Evolutionary conservation across 805 yeast genomes (phyloP).

Genomic region (Zygotorulaspora sp.): DNA sequence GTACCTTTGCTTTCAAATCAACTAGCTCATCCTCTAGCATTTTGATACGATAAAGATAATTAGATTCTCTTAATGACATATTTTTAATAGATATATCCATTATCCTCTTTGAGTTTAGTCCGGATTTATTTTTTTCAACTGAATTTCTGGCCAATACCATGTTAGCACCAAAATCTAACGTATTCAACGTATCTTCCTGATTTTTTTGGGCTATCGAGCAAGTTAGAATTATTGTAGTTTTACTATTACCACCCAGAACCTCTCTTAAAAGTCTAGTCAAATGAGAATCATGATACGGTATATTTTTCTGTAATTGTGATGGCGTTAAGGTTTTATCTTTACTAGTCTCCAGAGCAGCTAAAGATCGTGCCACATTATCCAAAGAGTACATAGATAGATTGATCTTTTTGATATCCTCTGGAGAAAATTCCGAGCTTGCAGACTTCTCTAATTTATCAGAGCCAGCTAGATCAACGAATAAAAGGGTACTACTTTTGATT

Average conservation of each 20-base stretch:
- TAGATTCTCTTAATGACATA: conserved; percentile 35
- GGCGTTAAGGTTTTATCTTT: conserved; percentile 49
- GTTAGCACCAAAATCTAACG: conserved; percentile 68
- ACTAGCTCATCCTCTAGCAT: conserved; percentile 14
- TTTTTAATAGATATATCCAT: conserved; percentile 50
- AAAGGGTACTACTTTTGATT: conserved; percentile 49
- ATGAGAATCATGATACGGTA: conserved; percentile 73
- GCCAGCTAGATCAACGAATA: conserved; percentile 82
- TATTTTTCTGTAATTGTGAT: conserved; percentile 39
- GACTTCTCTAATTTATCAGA: conserved; percentile 49
- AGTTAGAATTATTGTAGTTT: conserved; percentile 67
- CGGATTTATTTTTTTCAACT: conserved; percentile 43
- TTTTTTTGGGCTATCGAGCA: conserved; percentile 62
- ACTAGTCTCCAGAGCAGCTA: conserved; percentile 39
- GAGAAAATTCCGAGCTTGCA: conserved; percentile 59
- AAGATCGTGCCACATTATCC: conserved; percentile 75
- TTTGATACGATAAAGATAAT: conserved; percentile 15
- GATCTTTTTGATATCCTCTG: conserved; percentile 81
- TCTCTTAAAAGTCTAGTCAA: conserved; percentile 74
- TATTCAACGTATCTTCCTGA: conserved; percentile 61
- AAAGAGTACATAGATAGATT: conserved; percentile 72
- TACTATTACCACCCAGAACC: conserved; percentile 76
- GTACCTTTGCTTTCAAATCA: background rate
- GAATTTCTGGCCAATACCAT: conserved; percentile 64
- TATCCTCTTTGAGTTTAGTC: conserved; percentile 37